Evolutionary conservation across 768 basidiomycete genomes (phyloP).

Genomic region (Naganishia antarctica): DNA sequence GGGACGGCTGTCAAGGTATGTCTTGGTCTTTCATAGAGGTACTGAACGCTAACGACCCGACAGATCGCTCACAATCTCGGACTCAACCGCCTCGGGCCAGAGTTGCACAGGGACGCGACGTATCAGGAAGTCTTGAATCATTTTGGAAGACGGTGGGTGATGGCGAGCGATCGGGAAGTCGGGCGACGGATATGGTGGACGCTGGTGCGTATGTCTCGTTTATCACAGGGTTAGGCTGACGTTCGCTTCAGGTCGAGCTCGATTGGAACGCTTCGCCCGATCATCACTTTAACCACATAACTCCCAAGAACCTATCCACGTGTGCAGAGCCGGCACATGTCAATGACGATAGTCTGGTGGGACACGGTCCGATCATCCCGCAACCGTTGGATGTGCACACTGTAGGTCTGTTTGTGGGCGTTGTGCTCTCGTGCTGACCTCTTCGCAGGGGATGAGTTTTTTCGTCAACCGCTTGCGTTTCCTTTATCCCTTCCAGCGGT

Average conservation of each 20-base stretch:
- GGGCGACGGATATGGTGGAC: conserved; percentile 23
- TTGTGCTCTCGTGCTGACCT: background rate
- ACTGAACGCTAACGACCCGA: no score
- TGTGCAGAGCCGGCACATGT: conserved; percentile 24
- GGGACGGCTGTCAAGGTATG: conserved; percentile 21
- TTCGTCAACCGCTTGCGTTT: conserved; percentile 19
- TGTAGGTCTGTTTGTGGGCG: background rate
- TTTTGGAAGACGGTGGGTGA: conserved; percentile 21
- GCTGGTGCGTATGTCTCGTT: conserved; percentile 5
- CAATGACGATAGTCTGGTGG: conserved; percentile 18
- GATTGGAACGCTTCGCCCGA: conserved; percentile 14
- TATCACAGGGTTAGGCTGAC: background rate
- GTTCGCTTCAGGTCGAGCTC: conserved; percentile 17
- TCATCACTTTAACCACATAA: conserved; percentile 14
- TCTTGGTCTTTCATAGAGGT: background rate
- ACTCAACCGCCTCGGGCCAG: conserved; percentile 20
- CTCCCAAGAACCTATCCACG: conserved; percentile 6
- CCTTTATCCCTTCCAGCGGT: conserved; percentile 21
- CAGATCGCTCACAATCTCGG: conserved; percentile 24
- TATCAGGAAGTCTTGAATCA: conserved; percentile 1
- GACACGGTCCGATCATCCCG: conserved; percentile 16
- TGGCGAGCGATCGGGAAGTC: conserved; percentile 22
- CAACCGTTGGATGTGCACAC: conserved; percentile 21
- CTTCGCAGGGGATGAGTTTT: conserved; percentile 20
- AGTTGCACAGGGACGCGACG: background rate